Conservation (phyloP, 805 yeast genomes). For the Yarrowia porcina region DNA sequence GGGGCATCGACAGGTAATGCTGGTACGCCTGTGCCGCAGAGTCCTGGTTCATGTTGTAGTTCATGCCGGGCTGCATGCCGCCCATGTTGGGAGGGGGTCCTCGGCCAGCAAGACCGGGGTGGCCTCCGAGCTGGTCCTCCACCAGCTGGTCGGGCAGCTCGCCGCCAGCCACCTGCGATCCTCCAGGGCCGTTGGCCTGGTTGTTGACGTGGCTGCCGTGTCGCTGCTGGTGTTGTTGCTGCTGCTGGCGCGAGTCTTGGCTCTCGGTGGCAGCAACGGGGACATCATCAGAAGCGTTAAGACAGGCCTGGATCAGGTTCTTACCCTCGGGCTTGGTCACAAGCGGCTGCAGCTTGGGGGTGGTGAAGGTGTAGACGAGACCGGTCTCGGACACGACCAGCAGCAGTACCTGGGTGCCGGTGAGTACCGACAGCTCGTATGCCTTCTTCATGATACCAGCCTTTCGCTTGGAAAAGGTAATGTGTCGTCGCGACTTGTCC, state of each 20-base stretch:
- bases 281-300: slow-evolving; percentile 91
- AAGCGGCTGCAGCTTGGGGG: slow-evolving; percentile 97
- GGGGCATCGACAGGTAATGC: slow-evolving; percentile 49
- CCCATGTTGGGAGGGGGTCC: slow-evolving; percentile 32
- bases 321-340: slow-evolving; percentile 98
- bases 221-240: slow-evolving; percentile 36
- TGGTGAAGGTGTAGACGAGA: slow-evolving; percentile 93
- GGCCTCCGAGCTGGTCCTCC: slow-evolving; percentile 30
- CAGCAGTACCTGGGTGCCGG: slow-evolving; percentile 94
- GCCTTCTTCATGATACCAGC: slow-evolving; percentile 99
- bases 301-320: slow-evolving; percentile 91
- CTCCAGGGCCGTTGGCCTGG: slow-evolving; percentile 30
- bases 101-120: slow-evolving; percentile 29
- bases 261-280: slow-evolving; percentile 38
- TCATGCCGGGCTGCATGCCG: slow-evolving; percentile 39
- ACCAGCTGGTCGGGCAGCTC: slow-evolving; percentile 30
- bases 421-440: slow-evolving; percentile 92
- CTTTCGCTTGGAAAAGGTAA: slow-evolving; percentile 95
- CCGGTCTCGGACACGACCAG: slow-evolving; percentile 98
- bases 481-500: slow-evolving; percentile 96
- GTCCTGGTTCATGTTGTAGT: slow-evolving; percentile 45
- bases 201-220: slow-evolving; percentile 34
- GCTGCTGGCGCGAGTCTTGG: slow-evolving; percentile 34
- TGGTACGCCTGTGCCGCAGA: slow-evolving; percentile 54
- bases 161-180: not conserved